These are phyloP conservation scores for Trametes villosa DNA, from an alignment of 768 basidiomycete genomes.

Conservation along the genomic window DNA sequence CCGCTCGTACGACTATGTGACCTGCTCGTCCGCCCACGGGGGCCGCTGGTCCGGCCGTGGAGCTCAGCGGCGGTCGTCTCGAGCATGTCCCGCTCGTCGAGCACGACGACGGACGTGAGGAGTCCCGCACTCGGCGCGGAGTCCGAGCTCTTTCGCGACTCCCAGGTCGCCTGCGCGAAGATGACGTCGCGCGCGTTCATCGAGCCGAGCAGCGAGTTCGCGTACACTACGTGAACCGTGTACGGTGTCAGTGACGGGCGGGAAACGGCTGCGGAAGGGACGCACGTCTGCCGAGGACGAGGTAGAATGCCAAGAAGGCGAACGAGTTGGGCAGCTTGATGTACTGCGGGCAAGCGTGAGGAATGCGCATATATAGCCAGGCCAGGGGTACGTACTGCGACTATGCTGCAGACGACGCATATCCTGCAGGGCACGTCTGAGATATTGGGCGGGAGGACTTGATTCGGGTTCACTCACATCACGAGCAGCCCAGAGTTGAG, in stretches of 20 bases:
- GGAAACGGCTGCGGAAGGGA: neutral
- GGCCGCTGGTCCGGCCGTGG: no score
- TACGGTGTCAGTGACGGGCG: neutral
- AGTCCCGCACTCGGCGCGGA: neutral
- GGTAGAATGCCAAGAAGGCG: constrained; percentile 7
- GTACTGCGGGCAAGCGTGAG: neutral
- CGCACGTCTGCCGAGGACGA: constrained; percentile 1
- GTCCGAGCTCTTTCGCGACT: neutral
- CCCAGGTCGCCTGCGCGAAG: neutral
- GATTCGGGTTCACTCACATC: neutral
- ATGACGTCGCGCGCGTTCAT: constrained; percentile 8
- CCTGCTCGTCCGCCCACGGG: no score
- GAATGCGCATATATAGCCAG: no score
- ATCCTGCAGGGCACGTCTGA: neutral
- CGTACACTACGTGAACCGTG: constrained; percentile 7
- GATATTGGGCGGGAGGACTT: no score
- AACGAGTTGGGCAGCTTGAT: neutral
- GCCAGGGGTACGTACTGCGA: neutral
- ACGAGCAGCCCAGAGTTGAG: constrained; percentile 6
- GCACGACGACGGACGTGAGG: neutral
- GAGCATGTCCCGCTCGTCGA: neutral
- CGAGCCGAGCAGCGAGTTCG: constrained; percentile 3
- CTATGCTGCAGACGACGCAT: constrained; percentile 7
- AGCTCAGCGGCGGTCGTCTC: neutral
- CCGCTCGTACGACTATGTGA: no score